Evolutionary conservation across 306 rosid species (phyloP), one percentile per base, ranked within the genome.

Genomic region (Cucumis hystrix): DNA sequence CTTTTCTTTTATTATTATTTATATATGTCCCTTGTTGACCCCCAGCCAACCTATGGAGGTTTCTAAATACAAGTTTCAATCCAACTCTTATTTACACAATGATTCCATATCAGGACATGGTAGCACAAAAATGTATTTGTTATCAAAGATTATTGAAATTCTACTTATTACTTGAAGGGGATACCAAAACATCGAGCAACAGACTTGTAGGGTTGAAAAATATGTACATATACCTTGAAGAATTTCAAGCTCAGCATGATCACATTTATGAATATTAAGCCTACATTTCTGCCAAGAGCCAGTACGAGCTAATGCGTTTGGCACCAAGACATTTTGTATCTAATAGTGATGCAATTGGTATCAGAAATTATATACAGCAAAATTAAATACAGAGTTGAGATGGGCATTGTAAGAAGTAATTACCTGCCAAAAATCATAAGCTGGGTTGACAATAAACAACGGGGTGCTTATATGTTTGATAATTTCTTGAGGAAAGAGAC

Each of bases 371-470:
- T 16, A 47, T 78, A 70, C 20, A 75, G 57, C 69, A 77, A 45
- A 77, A 69, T 5, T 65, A 41, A 73, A 64, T 51, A n/a, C 23
- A 41, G 77, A 84, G 83, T 62, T 80, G 84, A 71, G 55, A 77
- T 49, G 82, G 35, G 52, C 54, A n/a, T 23, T 17, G 73, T 78
- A 75, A 82, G 79, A 80, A 81, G 79, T 56, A 79, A 45, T 79
- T 80, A 89, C 99, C 97, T 95, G 97, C 99, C 97, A 95, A 80
- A 88, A 90, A 80, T 95, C 97, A 80, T 92, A 95, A 62, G 91
- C 97, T 78, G 97, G 91, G 81, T 92, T 89, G 86, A 92, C 97
- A 81, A 95, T 88, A 85, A 95, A 95, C 83, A 92, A 73, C 23
- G 99, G 91, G 74, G 97, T 89, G 79, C 75, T 80, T 51, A 86